Percentiles rank a stretch among this genome's conserved stretches.
Evolutionary conservation across 108 stramenopile genomes (phyloP).

Genomic region (Stephanodiscus minutulus): DNA sequence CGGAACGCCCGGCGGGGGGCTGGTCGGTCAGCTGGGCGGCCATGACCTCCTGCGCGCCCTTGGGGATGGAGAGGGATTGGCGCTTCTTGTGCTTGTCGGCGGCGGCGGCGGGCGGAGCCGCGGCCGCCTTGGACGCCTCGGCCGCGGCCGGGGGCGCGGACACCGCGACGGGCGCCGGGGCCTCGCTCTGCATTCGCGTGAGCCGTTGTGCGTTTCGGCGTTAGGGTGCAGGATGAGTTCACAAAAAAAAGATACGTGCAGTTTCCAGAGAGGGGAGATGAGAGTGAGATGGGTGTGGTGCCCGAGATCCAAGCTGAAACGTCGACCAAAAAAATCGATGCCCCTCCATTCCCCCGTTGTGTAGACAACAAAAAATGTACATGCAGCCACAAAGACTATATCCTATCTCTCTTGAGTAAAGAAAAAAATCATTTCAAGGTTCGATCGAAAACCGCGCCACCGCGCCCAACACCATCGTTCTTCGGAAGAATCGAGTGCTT

Average conservation of each 20-base stretch:
- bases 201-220: not conserved
- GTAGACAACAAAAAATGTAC: not conserved
- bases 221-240: not conserved
- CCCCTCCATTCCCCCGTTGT: not conserved
- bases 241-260: not conserved
- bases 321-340: not conserved
- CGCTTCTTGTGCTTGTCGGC: constrained; percentile 32
- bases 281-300: not conserved
- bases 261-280: not conserved
- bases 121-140: constrained; percentile 1
- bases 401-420: not conserved
- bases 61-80: constrained; percentile 43
- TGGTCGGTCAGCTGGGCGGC: constrained; percentile 5
- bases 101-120: constrained; percentile 6
- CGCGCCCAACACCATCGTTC: not conserved
- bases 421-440: not conserved
- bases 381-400: too few relatives aligned
- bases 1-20: constrained; percentile 1
- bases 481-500: not conserved
- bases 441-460: not conserved
- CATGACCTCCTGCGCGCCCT: constrained; percentile 27
- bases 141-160: constrained; percentile 29
- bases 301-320: not conserved
- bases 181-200: constrained; percentile 2
- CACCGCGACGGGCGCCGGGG: constrained; percentile 20